phyloP scores from a whole-genome alignment of 768 basidiomycete species.

The Lentinula lateritia region DNA sequence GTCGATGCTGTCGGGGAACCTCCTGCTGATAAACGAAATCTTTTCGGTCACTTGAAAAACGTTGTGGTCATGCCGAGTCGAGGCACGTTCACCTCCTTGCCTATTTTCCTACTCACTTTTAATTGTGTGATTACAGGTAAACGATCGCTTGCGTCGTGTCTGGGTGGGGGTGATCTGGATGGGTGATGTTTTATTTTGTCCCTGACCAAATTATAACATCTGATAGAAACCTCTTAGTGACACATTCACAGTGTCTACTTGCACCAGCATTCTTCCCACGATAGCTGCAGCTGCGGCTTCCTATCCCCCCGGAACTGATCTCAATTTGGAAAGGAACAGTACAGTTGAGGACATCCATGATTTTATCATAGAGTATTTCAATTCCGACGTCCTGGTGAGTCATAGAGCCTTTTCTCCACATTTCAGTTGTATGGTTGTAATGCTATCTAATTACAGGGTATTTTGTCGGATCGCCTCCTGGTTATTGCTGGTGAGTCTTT shows the following conservation, averaged over 20 bases:
- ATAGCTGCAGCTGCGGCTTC: slow-evolving; percentile 43
- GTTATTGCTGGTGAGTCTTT: slow-evolving; percentile 56
- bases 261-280: slow-evolving; percentile 50
- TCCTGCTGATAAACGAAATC: slow-evolving; percentile 45
- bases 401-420: not conserved
- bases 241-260: slow-evolving; percentile 47
- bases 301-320: slow-evolving; percentile 37
- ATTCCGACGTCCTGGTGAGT: slow-evolving; percentile 72
- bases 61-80: slow-evolving; percentile 65
- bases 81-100: slow-evolving; percentile 30
- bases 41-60: slow-evolving; percentile 60
- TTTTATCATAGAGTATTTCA: slow-evolving; percentile 80
- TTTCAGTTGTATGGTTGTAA: not conserved
- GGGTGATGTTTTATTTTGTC: slow-evolving; percentile 36
- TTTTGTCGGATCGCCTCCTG: slow-evolving; percentile 63
- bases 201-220: not conserved
- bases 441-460: slow-evolving; percentile 37
- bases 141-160: slow-evolving; percentile 61
- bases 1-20: slow-evolving; percentile 70
- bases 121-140: not conserved
- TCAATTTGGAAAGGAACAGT: slow-evolving; percentile 40
- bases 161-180: slow-evolving; percentile 74
- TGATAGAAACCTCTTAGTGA: not conserved
- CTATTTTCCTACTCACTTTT: not conserved
- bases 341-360: slow-evolving; percentile 70